Percentiles rank a stretch among this genome's conserved stretches.
Evolutionary conservation across 306 rosid genomes (phyloP).

Genomic region (Erythrophleum fordii): DNA sequence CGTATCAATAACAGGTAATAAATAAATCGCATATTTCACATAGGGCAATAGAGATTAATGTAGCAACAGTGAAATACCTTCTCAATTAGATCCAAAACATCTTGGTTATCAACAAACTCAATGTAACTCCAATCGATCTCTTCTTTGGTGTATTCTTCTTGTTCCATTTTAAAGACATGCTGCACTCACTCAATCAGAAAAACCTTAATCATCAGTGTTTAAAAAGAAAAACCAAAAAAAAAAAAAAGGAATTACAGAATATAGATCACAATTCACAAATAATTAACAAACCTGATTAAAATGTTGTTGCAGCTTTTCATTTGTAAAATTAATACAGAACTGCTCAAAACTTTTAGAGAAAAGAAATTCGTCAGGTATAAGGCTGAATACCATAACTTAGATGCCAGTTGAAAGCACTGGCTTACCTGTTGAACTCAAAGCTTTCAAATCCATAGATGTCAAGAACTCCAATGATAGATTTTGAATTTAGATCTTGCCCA

Average conservation of each 20-base stretch:
- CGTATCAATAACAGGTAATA: slow-evolving; percentile 8
- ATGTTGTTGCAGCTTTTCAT: slow-evolving; percentile 99
- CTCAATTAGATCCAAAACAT: slow-evolving; percentile 97
- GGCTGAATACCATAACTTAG: slow-evolving; percentile 29
- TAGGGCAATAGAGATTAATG: not conserved
- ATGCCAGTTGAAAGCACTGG: slow-evolving; percentile 30
- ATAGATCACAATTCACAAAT: slow-evolving; percentile 31
- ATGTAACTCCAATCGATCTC: slow-evolving; percentile 98
- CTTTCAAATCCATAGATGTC: slow-evolving; percentile 99
- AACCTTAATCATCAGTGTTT: slow-evolving; percentile 26
- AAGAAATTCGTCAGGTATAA: slow-evolving; percentile 44
- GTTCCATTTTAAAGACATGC: slow-evolving; percentile 99
- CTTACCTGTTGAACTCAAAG: slow-evolving; percentile 93
- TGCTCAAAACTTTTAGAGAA: slow-evolving; percentile 85
- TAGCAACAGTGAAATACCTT: slow-evolving; percentile 60
- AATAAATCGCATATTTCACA: slow-evolving; percentile 8
- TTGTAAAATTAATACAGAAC: slow-evolving; percentile 98
- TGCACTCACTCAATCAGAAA: slow-evolving; percentile 51
- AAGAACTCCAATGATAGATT: slow-evolving; percentile 95
- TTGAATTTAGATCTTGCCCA: slow-evolving; percentile 98
- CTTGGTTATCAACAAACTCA: slow-evolving; percentile 98
- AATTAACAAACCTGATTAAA: slow-evolving; percentile 86
- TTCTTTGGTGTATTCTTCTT: slow-evolving; percentile 99
- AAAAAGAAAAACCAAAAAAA: too few species aligned
- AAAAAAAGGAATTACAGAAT: slow-evolving; percentile 10